These are phyloP conservation scores for Brassica rapa DNA, from an alignment of 345 rosid species.

Conservation along the genomic window DNA sequence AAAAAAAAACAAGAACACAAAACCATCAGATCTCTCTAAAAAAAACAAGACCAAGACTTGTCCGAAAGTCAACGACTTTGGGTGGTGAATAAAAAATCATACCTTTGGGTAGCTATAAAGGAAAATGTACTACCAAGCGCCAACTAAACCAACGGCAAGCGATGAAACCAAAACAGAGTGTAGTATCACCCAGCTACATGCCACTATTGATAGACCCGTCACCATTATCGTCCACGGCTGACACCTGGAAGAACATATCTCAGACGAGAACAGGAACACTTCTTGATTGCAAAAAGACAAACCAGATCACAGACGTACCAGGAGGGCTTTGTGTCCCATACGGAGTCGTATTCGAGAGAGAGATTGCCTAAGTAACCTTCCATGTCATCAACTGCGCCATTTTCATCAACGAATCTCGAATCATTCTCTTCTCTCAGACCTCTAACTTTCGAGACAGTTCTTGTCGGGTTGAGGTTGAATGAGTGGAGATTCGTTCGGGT, in stretches of 20 bases:
- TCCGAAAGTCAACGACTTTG: no score
- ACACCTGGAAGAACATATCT: constrained; percentile 54
- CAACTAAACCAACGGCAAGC: constrained; percentile 44
- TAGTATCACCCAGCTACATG: constrained; percentile 70
- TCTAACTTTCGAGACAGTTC: constrained; percentile 34
- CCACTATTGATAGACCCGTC: constrained; percentile 58
- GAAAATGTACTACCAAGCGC: constrained; percentile 88
- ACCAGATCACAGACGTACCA: constrained; percentile 47
- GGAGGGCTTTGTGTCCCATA: constrained; percentile 96
- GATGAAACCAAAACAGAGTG: constrained; percentile 62
- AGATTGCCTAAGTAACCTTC: constrained; percentile 82
- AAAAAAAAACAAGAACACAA: background rate
- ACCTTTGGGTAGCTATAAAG: constrained; percentile 92
- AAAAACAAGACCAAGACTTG: no score
- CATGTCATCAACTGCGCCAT: constrained; percentile 75
- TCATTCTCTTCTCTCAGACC: constrained; percentile 45
- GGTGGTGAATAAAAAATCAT: background rate
- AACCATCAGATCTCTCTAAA: background rate
- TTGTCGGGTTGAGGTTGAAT: constrained; percentile 12
- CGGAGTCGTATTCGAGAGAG: constrained; percentile 93
- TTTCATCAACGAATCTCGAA: constrained; percentile 63
- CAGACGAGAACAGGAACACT: no score
- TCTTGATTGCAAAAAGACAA: no score
- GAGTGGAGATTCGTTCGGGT: background rate
- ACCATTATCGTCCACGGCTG: constrained; percentile 92